These are phyloP conservation scores for Chaetomiaceae sp. DNA, from an alignment of 2,329 filamentous ascomycete species.

Conservation along the genomic window DNA sequence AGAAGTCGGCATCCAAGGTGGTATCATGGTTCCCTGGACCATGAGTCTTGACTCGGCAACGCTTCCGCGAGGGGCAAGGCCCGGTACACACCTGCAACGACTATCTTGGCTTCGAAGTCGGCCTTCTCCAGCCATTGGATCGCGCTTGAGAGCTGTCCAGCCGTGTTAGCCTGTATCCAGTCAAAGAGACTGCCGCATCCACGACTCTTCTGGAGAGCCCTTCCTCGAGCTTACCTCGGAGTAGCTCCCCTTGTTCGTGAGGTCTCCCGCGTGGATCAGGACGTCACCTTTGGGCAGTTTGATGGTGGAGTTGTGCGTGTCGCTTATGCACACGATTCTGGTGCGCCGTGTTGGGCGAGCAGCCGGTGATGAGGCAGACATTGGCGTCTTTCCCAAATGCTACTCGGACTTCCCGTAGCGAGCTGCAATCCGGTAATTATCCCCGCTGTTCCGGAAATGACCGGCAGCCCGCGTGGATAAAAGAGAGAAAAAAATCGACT, in stretches of 20 bases:
- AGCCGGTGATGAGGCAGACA: conserved; percentile 7
- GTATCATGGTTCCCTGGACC: conserved; percentile 69
- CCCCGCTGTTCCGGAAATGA: no score
- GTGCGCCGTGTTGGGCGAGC: conserved; percentile 40
- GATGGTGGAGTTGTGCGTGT: conserved; percentile 65
- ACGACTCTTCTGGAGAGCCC: no score
- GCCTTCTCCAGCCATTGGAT: conserved; percentile 63
- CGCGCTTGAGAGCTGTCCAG: conserved; percentile 49
- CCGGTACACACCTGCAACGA: conserved; percentile 54
- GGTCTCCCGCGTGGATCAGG: conserved; percentile 69
- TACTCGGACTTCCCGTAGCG: no score
- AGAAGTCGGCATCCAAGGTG: conserved; percentile 62
- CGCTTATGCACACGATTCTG: conserved; percentile 69
- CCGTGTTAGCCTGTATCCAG: conserved; percentile 1
- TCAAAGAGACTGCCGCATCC: not conserved
- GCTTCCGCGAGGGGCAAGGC: not conserved
- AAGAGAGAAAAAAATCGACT: no score
- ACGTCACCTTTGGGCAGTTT: conserved; percentile 68
- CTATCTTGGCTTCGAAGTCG: conserved; percentile 64
- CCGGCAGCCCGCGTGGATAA: no score
- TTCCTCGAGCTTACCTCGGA: conserved; percentile 40
- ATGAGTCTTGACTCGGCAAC: not conserved
- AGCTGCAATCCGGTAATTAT: no score
- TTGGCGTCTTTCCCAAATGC: not conserved
- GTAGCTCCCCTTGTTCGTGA: conserved; percentile 66